Percentiles rank a stretch among this genome's conserved stretches.
These are phyloP conservation scores for Glutinoglossum americanum DNA, from an alignment of 495 filamentous ascomycete genomes.

Conservation along the genomic window DNA sequence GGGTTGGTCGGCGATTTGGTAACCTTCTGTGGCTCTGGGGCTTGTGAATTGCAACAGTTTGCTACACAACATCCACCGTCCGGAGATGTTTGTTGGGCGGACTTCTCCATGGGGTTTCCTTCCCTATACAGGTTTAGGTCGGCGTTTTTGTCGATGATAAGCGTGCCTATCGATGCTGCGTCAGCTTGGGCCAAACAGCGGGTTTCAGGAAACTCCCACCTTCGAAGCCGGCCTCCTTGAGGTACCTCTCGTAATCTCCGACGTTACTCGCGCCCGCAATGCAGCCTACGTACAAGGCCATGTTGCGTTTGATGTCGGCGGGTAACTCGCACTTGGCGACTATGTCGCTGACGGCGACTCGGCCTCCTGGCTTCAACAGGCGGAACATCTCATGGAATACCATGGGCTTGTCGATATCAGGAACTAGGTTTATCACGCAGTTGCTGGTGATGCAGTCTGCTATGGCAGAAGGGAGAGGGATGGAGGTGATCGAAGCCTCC, in stretches of 20 bases:
- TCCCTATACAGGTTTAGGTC: too few relatives aligned
- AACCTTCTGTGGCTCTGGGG: too few relatives aligned
- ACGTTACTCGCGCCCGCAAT: slow-evolving; percentile 34
- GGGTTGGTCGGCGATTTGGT: too few relatives aligned
- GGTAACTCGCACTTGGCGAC: slow-evolving; percentile 31
- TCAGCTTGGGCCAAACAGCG: too few relatives aligned
- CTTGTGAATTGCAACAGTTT: too few relatives aligned
- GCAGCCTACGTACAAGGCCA: slow-evolving; percentile 37
- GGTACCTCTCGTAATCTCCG: slow-evolving; percentile 30
- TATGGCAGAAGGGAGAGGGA: slow-evolving; percentile 20
- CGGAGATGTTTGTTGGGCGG: too few relatives aligned
- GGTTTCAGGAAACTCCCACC: too few relatives aligned
- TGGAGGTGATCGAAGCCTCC: slow-evolving; percentile 29
- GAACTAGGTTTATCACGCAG: slow-evolving; percentile 46
- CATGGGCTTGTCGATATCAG: slow-evolving; percentile 28
- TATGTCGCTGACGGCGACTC: slow-evolving; percentile 45
- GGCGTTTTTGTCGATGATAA: too few relatives aligned
- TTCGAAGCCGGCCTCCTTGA: too few relatives aligned
- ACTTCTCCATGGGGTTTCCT: too few relatives aligned
- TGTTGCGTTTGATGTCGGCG: slow-evolving; percentile 20
- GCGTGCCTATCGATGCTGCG: too few relatives aligned
- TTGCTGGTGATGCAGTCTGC: slow-evolving; percentile 42
- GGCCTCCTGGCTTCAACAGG: slow-evolving; percentile 35
- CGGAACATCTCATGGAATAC: slow-evolving; percentile 41
- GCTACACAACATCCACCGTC: too few relatives aligned